These are phyloP conservation scores for Gossypium davidsonii DNA, from an alignment of 441 rosid genomes.

Conservation along the genomic window DNA sequence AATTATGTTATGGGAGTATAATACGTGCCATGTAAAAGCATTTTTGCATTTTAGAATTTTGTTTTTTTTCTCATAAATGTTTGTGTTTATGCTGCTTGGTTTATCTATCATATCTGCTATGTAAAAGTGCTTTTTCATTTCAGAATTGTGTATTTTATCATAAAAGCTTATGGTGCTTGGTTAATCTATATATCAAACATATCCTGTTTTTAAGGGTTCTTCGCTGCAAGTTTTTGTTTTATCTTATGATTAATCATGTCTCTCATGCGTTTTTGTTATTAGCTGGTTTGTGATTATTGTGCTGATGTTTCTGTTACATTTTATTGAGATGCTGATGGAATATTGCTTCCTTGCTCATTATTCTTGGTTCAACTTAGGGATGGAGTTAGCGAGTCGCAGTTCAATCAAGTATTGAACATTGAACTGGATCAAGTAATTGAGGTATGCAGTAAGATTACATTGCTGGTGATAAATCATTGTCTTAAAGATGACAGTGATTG, in stretches of 20 bases:
- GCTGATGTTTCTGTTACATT: constrained; percentile 5
- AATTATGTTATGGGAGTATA: background rate
- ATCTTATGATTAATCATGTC: background rate
- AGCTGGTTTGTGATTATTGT: background rate
- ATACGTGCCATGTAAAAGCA: background rate
- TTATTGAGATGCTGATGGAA: background rate
- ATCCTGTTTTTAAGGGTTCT: background rate
- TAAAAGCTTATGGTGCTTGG: background rate
- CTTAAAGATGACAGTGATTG: background rate
- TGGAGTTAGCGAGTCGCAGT: constrained; percentile 67
- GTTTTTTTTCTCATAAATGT: too few species aligned
- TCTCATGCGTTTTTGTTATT: background rate
- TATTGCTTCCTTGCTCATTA: background rate
- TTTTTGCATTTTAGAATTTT: too few species aligned
- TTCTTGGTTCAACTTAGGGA: constrained; percentile 36
- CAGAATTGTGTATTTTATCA: too few species aligned
- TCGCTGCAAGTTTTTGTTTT: background rate
- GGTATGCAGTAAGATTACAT: constrained; percentile 24
- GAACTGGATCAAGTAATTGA: constrained; percentile 57
- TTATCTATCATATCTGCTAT: too few species aligned
- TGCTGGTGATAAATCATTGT: background rate
- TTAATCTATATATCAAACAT: background rate
- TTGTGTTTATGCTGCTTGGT: too few species aligned
- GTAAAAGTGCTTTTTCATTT: too few species aligned
- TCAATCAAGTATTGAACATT: constrained; percentile 54